Base-by-base conservation (phyloP, 2,329 filamentous ascomycete genomes). In the Beauveria asiatica region DNA sequence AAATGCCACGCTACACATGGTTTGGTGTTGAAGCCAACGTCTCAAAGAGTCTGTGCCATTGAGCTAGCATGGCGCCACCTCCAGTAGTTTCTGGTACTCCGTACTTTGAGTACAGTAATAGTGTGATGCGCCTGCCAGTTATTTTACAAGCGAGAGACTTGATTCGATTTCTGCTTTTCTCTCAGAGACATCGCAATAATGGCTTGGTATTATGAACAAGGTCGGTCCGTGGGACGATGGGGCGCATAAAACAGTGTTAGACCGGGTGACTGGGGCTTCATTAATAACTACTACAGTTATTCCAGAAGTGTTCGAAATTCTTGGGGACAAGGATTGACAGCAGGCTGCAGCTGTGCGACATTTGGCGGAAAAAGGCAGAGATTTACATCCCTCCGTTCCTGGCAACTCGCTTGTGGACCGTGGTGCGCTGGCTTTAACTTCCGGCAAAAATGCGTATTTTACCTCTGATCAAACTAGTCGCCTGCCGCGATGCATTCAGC, bases 291-390 rank as follows among this genome's bases (percentile, higher is more conserved):
- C 33, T 37, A 37, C 33, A 13, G 1, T 37, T 13, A 33, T 57
- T 57, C 55, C 55, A 57, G 54, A 57, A 49, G 16, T 49, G 45
- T 49, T 57, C 45, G 45, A 27, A 27, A 30, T 39, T 48, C 54
- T 27, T 41, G 37, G 27, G 45, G 41, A 57, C 1, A 46, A 57
- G 33, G 45, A 50, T 50, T 45, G 33, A 37, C 55, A 57, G 10
- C 16, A 19, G 50, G 42, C 19, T 39, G 42, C 16, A 56, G 44
- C 33, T 57, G 23, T 51, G n/a, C 49, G 27, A 39, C 49, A 51
- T 19, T 23, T 13, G 39, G 25, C 41, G 4, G 45, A 39, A 53
- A 44, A 2, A 16, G 51, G 37, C 13, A 42, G 13, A 19, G 37
- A 54, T 30, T 42, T 54, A 21, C 33, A 37, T 5, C 10, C 30